Percentiles rank a stretch among this genome's conserved stretches.
These are phyloP conservation scores for Scheffersomyces coipomensis DNA, from an alignment of 805 yeast genomes.

Conservation along the genomic window DNA sequence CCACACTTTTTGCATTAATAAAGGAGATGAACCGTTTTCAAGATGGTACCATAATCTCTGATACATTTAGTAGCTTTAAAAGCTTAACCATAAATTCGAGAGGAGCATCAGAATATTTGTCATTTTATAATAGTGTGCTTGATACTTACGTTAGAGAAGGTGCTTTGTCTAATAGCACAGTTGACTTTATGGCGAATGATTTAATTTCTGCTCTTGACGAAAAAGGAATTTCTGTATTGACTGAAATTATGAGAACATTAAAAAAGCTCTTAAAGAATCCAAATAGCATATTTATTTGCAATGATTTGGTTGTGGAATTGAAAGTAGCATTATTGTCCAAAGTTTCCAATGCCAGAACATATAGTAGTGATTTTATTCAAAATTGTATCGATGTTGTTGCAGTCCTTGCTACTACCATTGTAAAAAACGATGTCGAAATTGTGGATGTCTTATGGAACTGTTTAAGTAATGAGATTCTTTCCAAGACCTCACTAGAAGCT, in stretches of 20 bases:
- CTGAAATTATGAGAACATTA: constrained; percentile 21
- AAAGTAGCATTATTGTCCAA: neutral
- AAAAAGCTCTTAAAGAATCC: neutral
- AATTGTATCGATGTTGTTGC: neutral
- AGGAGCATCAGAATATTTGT: constrained; percentile 24
- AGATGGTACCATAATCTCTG: constrained; percentile 12
- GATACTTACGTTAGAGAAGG: constrained; percentile 7
- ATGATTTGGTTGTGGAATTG: neutral
- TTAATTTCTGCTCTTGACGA: constrained; percentile 19
- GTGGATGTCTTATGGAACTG: neutral
- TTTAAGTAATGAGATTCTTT: too few relatives aligned
- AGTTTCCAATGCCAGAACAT: neutral
- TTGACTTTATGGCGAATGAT: constrained; percentile 22
- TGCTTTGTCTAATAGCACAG: constrained; percentile 15
- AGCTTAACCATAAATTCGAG: constrained; percentile 17
- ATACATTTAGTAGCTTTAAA: constrained; percentile 14
- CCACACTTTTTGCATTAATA: constrained; percentile 22
- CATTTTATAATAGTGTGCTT: constrained; percentile 24
- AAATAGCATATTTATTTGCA: neutral
- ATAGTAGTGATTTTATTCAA: neutral
- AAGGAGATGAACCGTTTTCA: constrained; percentile 24
- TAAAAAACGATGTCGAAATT: neutral
- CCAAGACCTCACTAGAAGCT: neutral
- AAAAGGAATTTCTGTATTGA: constrained; percentile 23
- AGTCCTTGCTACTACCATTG: too few relatives aligned